A percentile compares a stretch with the other conserved stretches of the same genome.
These are phyloP conservation scores for Tulasnella sp. DNA, from an alignment of 768 basidiomycete species.

Conservation along the genomic window DNA sequence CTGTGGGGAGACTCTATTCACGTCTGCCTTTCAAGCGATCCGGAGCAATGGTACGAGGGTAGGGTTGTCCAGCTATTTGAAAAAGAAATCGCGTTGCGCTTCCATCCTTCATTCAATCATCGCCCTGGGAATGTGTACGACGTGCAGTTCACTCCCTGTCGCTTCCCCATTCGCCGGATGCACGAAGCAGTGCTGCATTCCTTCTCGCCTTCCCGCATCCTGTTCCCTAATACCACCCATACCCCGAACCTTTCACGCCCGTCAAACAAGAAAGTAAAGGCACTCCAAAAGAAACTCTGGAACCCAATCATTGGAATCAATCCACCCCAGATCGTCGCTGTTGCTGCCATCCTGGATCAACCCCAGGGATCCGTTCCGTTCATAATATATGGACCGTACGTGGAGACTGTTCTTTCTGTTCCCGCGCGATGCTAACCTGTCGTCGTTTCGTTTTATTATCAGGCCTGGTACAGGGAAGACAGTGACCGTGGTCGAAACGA, in stretches of 20 bases:
- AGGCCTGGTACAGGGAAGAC: conserved; percentile 15
- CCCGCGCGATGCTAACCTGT: background rate
- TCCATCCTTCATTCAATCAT: conserved; percentile 33
- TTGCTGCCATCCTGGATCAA: conserved; percentile 3
- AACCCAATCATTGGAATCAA: conserved; percentile 16
- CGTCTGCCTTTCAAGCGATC: conserved; percentile 21
- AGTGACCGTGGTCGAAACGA: conserved; percentile 11
- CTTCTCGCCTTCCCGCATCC: conserved; percentile 31
- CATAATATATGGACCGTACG: conserved; percentile 17
- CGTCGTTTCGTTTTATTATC: background rate
- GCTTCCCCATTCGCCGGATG: conserved; percentile 41
- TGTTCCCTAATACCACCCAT: conserved; percentile 37
- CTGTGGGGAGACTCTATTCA: conserved; percentile 40
- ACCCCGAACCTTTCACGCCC: conserved; percentile 5
- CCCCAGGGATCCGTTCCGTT: conserved; percentile 10
- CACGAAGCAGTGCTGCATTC: conserved; percentile 35
- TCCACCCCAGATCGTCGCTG: conserved; percentile 7
- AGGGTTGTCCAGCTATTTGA: conserved; percentile 38
- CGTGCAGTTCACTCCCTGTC: conserved; percentile 45
- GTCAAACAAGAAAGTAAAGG: background rate
- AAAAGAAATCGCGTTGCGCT: conserved; percentile 35
- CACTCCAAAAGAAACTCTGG: background rate
- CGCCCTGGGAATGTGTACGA: conserved; percentile 34
- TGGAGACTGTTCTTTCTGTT: background rate
- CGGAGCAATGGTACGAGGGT: conserved; percentile 28